These are phyloP conservation scores for Murraya koenigii DNA, from an alignment of 345 rosid genomes.

Conservation along the genomic window DNA sequence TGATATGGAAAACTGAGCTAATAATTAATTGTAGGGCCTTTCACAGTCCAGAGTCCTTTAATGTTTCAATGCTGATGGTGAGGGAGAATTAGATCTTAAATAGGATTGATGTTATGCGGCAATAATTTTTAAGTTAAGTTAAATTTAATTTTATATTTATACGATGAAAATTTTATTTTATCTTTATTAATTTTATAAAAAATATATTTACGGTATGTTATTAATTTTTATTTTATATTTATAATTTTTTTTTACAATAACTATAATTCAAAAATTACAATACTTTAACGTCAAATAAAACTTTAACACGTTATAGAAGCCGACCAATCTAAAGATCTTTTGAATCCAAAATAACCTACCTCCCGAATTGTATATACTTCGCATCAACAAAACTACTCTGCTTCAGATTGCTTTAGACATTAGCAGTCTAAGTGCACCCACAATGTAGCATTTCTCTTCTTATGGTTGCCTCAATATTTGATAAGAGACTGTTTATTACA, in stretches of 20 bases:
- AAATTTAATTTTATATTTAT: no score
- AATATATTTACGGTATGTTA: fast-evolving
- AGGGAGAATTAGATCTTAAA: not conserved
- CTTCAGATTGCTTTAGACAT: no score
- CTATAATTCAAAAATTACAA: not conserved
- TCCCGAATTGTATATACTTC: constrained; percentile 38
- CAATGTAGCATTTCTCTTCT: no score
- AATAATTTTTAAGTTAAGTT: no score
- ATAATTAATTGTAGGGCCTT: constrained; percentile 39
- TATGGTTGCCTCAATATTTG: no score
- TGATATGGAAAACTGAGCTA: constrained; percentile 41
- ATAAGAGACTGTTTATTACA: constrained; percentile 19
- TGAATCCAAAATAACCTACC: constrained; percentile 60
- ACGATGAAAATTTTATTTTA: no score
- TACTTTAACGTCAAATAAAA: not conserved
- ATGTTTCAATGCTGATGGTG: not conserved
- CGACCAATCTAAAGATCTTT: constrained; percentile 59
- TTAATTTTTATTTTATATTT: no score
- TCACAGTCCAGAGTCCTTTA: constrained; percentile 46
- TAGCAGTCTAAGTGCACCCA: no score
- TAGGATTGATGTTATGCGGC: fast-evolving
- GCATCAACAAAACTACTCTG: not conserved
- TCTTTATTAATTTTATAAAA: no score
- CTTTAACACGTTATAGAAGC: constrained; percentile 8
- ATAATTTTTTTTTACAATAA: no score